These are phyloP conservation scores for Sisymbrium altissimum DNA, from an alignment of 345 rosid species.

Conservation along the genomic window DNA sequence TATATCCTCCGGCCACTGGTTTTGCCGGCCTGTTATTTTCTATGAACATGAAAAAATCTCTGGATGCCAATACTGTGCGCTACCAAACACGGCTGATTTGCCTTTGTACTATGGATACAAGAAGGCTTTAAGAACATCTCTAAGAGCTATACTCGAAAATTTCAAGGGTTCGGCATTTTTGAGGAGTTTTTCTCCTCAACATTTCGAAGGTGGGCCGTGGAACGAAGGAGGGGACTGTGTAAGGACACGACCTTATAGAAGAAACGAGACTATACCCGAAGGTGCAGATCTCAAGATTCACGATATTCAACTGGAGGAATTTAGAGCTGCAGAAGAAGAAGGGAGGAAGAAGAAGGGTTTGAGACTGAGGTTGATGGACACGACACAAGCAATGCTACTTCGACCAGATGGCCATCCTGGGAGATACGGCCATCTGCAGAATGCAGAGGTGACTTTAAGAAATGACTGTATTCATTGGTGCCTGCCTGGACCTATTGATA, in stretches of 20 bases:
- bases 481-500: constrained; percentile 73
- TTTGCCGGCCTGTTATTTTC: constrained; percentile 52
- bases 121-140: constrained; percentile 62
- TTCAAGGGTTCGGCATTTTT: constrained; percentile 60
- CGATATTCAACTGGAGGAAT: constrained; percentile 68
- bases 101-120: constrained; percentile 55
- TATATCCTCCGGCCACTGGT: constrained; percentile 73
- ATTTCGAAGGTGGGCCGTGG: constrained; percentile 76
- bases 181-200: constrained; percentile 74
- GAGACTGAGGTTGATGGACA: constrained; percentile 57
- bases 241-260: constrained; percentile 51
- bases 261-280: constrained; percentile 57
- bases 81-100: constrained; percentile 48
- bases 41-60: constrained; percentile 43
- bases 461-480: constrained; percentile 88
- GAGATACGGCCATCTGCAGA: constrained; percentile 55
- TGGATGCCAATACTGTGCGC: constrained; percentile 65
- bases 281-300: constrained; percentile 54
- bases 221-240: constrained; percentile 66
- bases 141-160: constrained; percentile 47
- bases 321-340: constrained; percentile 44
- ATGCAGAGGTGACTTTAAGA: constrained; percentile 20
- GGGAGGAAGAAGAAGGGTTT: constrained; percentile 52
- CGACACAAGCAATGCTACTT: constrained; percentile 50
- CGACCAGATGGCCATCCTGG: constrained; percentile 88